Conservation (phyloP, 192 early-diverging fungal genomes). For the Dimargaris cristalligena region DNA sequence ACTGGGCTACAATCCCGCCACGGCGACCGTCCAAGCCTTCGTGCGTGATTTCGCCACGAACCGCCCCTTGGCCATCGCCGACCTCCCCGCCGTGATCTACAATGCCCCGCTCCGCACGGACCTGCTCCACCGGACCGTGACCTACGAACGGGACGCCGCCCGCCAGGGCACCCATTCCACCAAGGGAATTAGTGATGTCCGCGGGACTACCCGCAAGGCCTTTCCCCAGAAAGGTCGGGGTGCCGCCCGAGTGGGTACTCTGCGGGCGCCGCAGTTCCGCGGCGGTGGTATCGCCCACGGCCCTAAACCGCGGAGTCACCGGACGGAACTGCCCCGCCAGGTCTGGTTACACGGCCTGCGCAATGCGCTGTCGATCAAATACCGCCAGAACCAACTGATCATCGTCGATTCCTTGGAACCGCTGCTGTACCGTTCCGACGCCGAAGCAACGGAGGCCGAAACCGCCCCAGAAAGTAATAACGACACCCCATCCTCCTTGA, state of each 20-base stretch:
- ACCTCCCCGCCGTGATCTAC: slow-evolving; percentile 59
- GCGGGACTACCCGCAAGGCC: slow-evolving; percentile 63
- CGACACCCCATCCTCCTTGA: too few species aligned
- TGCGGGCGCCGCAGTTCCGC: slow-evolving; percentile 68
- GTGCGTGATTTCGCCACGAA: slow-evolving; percentile 58
- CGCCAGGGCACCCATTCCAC: slow-evolving; percentile 73
- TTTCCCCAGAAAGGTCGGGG: slow-evolving; percentile 89
- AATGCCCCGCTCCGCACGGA: slow-evolving; percentile 57
- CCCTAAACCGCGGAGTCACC: slow-evolving; percentile 72
- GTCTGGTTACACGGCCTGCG: slow-evolving; percentile 74
- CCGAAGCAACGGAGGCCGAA: too few species aligned
- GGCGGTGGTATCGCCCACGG: slow-evolving; percentile 82
- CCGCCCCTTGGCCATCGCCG: slow-evolving; percentile 47
- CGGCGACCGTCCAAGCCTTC: slow-evolving; percentile 48
- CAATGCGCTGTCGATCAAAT: slow-evolving; percentile 74
- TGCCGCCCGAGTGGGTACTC: slow-evolving; percentile 69
- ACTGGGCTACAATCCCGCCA: neutral
- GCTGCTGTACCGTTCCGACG: too few species aligned
- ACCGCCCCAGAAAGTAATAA: too few species aligned
- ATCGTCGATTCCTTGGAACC: too few species aligned
- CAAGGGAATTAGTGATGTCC: slow-evolving; percentile 65
- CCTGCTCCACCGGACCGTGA: slow-evolving; percentile 65
- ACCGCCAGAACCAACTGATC: slow-evolving; percentile 69
- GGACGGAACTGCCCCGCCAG: slow-evolving; percentile 68
- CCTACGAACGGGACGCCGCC: slow-evolving; percentile 67